Percentiles rank a stretch among this genome's conserved stretches.
Conservation (phyloP, 345 rosid genomes). For the Syzygium aromaticum region DNA sequence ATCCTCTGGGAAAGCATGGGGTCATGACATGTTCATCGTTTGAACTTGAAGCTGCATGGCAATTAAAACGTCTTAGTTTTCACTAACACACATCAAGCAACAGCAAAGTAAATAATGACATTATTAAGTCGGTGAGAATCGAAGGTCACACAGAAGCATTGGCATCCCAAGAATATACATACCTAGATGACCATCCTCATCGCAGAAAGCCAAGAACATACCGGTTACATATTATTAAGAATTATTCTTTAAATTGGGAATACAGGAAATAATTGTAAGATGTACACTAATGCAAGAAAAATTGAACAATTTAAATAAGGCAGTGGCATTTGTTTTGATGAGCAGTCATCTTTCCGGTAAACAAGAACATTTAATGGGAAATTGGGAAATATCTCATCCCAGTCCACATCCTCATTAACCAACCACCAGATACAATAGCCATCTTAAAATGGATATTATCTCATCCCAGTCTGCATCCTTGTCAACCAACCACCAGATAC, state of each 20-base stretch:
- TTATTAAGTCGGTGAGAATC: background rate
- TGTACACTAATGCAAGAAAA: background rate
- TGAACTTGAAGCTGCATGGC: slow-evolving; percentile 13
- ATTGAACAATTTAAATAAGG: background rate
- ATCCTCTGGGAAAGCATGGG: slow-evolving; percentile 37
- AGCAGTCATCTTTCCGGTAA: background rate
- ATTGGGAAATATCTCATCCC: background rate
- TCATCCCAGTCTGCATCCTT: background rate
- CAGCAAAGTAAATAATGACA: background rate
- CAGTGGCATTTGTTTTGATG: background rate
- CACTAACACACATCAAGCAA: background rate
- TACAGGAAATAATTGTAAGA: background rate
- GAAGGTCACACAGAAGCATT: background rate
- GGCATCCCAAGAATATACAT: background rate
- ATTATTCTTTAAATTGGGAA: background rate
- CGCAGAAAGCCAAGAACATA: background rate
- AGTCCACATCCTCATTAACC: background rate
- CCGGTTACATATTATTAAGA: background rate
- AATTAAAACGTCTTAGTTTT: background rate
- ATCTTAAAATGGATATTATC: background rate
- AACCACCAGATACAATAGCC: background rate
- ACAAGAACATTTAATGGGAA: background rate
- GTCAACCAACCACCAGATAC: background rate
- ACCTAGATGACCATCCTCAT: background rate
- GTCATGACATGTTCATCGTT: slow-evolving; percentile 3